Base-by-base conservation (phyloP, 352 stramenopile species). In the Pythium coloratum region DNA sequence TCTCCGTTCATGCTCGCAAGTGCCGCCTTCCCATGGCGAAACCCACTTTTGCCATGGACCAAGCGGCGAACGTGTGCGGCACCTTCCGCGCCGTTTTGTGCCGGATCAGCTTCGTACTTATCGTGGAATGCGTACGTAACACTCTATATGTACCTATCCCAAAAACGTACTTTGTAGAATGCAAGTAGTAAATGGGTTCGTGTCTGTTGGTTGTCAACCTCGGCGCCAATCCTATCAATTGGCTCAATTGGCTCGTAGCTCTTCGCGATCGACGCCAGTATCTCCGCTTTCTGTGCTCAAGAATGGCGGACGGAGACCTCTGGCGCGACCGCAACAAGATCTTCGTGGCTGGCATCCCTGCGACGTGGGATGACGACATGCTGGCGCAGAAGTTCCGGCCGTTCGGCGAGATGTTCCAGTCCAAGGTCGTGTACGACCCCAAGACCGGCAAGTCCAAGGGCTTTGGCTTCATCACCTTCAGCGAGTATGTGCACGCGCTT, bases 321-420 rank as follows among this genome's bases (percentile, higher is more conserved):
- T 95, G 87, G 87, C 87, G 87, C 56, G 87, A 95, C 72, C 87
- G 87, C 71, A 95, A 92, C 76, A 95, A 95, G 76, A 81, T 95
- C 56, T 92, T 95, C 68, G 85, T 95, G 49, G 87, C 84, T 12
- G 87, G 87, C 1, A 69, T 95, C 34, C 87, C 87, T 8, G 32
- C 71, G 24, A 62, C 86, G 38, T 83, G 73, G 38, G 83, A 93
- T 63, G 87, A 95, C 49, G 67, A 80, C 56, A 81, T 81, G 59
- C 72, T 95, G 44, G 85, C 82, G 64, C 73, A 78, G 2, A 92
- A 93, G 67, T 95, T 93, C 70, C 75, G 83, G 33, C 18, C 67
- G 9, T 93, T 91, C 54, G 87, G 87, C 30, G 81, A 90, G 60
- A 95, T 95, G 87, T 87, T 92, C 70, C 87, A 95, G 73, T 84